Conservation (phyloP, 208 protist species). For the Naegleria gruberi region DNA sequence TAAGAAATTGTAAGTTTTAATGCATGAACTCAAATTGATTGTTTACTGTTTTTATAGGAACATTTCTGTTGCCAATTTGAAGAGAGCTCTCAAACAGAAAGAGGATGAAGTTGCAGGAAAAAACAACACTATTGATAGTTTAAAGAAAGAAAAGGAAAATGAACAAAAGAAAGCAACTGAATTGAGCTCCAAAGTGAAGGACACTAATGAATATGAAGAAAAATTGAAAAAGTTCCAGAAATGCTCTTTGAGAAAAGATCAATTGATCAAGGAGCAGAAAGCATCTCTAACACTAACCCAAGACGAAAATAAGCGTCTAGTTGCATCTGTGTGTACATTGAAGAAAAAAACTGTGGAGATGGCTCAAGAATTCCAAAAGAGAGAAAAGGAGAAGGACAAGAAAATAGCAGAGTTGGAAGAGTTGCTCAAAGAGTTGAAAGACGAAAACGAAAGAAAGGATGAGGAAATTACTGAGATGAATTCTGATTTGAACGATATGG, state of each 20-base stretch:
- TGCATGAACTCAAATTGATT: not conserved
- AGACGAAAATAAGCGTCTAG: not conserved
- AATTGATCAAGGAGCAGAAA: not conserved
- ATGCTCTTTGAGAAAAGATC: not conserved
- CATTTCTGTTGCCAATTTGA: not conserved
- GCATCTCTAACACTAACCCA: not conserved
- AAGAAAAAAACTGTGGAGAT: not conserved
- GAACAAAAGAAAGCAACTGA: not conserved
- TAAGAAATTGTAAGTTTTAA: not conserved
- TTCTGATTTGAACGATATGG: not conserved
- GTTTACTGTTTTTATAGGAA: not conserved
- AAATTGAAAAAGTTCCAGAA: not conserved
- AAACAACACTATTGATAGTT: not conserved
- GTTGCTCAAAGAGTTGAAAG: not conserved
- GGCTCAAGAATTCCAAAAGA: not conserved
- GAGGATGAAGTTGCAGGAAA: not conserved
- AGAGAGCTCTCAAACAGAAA: not conserved
- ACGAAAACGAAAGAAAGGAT: not conserved
- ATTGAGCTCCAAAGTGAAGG: not conserved
- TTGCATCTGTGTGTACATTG: not conserved
- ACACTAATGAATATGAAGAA: not conserved
- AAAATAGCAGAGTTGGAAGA: not conserved
- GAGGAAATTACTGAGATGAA: not conserved
- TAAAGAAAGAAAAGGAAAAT: not conserved
- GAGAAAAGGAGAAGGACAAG: not conserved